A percentile compares a stretch with the other conserved stretches of the same genome.
phyloP scores from a whole-genome alignment of 2,329 filamentous ascomycete genomes.

The Tothia fuscella region DNA sequence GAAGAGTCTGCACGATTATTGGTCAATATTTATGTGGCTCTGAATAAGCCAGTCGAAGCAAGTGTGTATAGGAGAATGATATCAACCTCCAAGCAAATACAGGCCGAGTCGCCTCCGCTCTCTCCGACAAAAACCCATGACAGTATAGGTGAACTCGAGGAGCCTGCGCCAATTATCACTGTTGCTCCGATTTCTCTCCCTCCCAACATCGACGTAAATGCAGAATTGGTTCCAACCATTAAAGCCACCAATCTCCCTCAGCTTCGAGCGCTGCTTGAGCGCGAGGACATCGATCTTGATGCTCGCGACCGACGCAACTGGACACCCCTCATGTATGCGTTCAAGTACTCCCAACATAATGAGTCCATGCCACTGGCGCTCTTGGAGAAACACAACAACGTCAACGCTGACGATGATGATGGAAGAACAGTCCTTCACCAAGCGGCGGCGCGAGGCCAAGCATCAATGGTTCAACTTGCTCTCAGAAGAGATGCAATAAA shows the following conservation, averaged over 20 bases:
- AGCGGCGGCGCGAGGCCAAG: not conserved
- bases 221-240: not conserved
- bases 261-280: not conserved
- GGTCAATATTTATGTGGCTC: not conserved
- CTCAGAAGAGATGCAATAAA: not conserved
- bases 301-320: not conserved
- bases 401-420: not conserved
- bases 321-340: not conserved
- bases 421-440: not conserved
- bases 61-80: not conserved
- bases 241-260: not conserved
- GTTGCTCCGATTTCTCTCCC: too few species aligned
- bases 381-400: not conserved
- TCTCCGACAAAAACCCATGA: not conserved
- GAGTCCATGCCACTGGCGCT: not conserved
- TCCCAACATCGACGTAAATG: not conserved
- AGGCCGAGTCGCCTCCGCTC: not conserved
- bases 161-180: too few species aligned
- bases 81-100: too few species aligned
- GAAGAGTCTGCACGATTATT: not conserved
- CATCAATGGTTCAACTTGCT: not conserved
- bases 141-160: not conserved
- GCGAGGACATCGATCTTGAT: not conserved
- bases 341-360: not conserved
- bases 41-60: not conserved